These are phyloP conservation scores for Elaeis oleifera DNA, from an alignment of 202 grass and related monocot species.

Conservation along the genomic window DNA sequence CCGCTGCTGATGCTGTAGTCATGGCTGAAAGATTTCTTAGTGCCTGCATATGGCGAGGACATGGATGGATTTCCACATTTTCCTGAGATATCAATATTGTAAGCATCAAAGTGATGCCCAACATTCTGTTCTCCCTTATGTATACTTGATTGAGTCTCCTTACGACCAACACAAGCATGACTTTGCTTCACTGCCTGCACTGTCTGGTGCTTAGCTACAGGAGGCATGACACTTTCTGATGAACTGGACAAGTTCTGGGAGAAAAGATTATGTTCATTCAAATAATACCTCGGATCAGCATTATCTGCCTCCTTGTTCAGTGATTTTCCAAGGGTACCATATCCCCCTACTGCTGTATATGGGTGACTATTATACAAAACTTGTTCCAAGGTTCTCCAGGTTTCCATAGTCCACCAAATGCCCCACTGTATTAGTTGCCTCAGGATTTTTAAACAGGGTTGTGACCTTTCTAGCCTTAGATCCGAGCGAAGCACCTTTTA, in stretches of 20 bases:
- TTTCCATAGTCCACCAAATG: conserved; percentile 41
- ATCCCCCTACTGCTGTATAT: conserved; percentile 24
- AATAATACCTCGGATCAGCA: conserved; percentile 25
- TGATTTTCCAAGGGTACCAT: conserved; percentile 24
- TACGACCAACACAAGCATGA: conserved; percentile 20
- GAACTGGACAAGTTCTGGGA: conserved; percentile 25
- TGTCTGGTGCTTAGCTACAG: conserved; percentile 24
- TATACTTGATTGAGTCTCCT: conserved; percentile 18
- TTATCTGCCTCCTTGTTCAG: conserved; percentile 14
- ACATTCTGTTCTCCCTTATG: conserved; percentile 25
- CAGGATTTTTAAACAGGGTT: background rate
- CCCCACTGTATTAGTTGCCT: conserved; percentile 17
- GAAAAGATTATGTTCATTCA: conserved; percentile 22
- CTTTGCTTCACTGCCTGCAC: conserved; percentile 14
- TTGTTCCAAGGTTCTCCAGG: conserved; percentile 23
- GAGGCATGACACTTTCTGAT: conserved; percentile 1
- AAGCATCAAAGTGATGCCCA: conserved; percentile 32
- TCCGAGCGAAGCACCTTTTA: conserved; percentile 36
- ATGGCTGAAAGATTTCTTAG: conserved; percentile 29
- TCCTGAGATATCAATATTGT: conserved; percentile 29
- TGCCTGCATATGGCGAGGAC: conserved; percentile 15
- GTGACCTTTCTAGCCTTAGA: conserved; percentile 26
- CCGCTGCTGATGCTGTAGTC: conserved; percentile 16
- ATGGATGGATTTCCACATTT: conserved; percentile 34
- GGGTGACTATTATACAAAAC: conserved; percentile 26